Conservation (phyloP, 2,329 filamentous ascomycete species). For the Penicillium occitanis region DNA sequence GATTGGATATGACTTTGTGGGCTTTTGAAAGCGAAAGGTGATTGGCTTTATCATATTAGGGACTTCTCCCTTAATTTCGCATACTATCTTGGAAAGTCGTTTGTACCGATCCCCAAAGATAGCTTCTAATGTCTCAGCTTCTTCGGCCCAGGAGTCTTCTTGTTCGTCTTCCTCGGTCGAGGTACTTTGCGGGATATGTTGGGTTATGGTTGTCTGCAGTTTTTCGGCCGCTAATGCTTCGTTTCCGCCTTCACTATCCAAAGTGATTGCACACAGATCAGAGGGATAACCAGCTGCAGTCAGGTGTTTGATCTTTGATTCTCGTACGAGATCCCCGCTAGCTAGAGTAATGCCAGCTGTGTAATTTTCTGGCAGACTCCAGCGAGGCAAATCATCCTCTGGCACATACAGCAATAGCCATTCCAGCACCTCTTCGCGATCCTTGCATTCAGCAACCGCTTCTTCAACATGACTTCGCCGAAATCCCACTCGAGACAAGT, state of each 20-base stretch:
- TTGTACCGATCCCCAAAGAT: constrained; percentile 77
- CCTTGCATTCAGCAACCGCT: constrained; percentile 81
- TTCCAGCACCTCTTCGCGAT: constrained; percentile 87
- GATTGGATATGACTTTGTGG: constrained; percentile 68
- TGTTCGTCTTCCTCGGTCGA: constrained; percentile 33
- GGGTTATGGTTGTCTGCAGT: constrained; percentile 70
- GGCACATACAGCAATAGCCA: constrained; percentile 97
- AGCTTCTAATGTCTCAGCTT: constrained; percentile 77
- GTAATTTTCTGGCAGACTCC: constrained; percentile 90
- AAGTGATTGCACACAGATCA: constrained; percentile 76
- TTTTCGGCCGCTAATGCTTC: constrained; percentile 75
- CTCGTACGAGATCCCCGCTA: constrained; percentile 74
- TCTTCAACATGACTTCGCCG: constrained; percentile 87
- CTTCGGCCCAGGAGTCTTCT: constrained; percentile 73
- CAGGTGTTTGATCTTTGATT: constrained; percentile 79
- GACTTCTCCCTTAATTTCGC: constrained; percentile 66
- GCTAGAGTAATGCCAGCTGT: constrained; percentile 85
- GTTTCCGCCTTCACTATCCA: constrained; percentile 68
- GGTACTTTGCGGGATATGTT: constrained; percentile 34
- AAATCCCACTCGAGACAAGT: constrained; percentile 78
- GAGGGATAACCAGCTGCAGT: constrained; percentile 78
- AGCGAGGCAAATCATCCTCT: constrained; percentile 90
- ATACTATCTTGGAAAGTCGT: constrained; percentile 61
- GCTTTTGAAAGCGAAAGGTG: constrained; percentile 66
- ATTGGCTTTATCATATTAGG: constrained; percentile 47